Evolutionary conservation across 305 asterid genomes (phyloP), one percentile per base, ranked within the genome.

Genomic region (Fraxinus nigra): DNA sequence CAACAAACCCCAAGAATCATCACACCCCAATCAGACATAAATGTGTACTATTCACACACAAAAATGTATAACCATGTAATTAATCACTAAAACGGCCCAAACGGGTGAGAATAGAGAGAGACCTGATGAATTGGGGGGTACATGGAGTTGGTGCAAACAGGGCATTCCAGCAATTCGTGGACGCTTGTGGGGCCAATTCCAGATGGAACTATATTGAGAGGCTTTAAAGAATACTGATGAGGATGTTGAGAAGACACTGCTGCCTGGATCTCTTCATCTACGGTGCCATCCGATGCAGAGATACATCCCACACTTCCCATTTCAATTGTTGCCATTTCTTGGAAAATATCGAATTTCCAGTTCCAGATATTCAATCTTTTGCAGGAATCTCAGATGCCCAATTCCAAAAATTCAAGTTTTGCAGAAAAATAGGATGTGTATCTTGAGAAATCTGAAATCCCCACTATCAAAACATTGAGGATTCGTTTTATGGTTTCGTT

Each of bases 101-200:
- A 83, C 10, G 35, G n/a, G 79, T 11, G 28, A 4, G 67, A 18
- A 78, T 51, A 85, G 43, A 24, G 35, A 65, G 61, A 77, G 63
- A 93, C 98, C 98, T 93, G 98, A 84, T 93, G 97, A 76, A 93
- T 93, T 65, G 98, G 98, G 1, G 97, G 98, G 85, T 92, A 93
- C 98, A 93, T 93, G 75, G 97, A 93, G 83, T 93, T 93, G 77
- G 97, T 93, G 80, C 97, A 93, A 83, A 93, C 95, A 70, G 97
- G 97, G 87, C 97, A 93, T 86, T 93, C 97, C 63, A 93, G 92
- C 88, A 93, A 91, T 85, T 93, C 98, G 86, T 93, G 94, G 78
- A 93, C 95, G 78, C 93, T 90, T 7, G 93, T 86, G 4, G 97
- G 95, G 72, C 81, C 92, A 73, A 88, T 83, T 82, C 89, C 94